phyloP scores from a whole-genome alignment of 2,329 filamentous ascomycete genomes.

The Trichoderma sp. region DNA sequence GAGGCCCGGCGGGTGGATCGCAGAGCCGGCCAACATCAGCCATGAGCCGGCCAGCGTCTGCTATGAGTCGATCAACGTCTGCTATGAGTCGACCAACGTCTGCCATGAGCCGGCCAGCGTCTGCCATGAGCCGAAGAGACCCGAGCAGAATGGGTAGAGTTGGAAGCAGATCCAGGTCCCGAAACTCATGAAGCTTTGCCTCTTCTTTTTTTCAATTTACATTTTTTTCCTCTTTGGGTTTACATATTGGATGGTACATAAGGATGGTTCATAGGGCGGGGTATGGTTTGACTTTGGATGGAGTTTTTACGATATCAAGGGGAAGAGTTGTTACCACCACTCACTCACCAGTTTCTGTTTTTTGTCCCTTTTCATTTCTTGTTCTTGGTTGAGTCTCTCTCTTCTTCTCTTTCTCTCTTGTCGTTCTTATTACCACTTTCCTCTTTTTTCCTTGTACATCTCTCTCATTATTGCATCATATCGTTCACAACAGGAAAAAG shows the following conservation, averaged over 20 bases:
- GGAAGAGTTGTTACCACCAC: background rate
- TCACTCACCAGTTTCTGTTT: background rate
- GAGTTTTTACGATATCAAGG: slow-evolving; percentile 6
- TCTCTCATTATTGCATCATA: slow-evolving; percentile 13
- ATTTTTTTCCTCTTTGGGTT: slow-evolving; percentile 15
- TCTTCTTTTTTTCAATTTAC: slow-evolving; percentile 18
- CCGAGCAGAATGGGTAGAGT: slow-evolving; percentile 50
- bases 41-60: slow-evolving; percentile 32
- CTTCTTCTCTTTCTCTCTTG: background rate
- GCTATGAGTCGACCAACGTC: slow-evolving; percentile 32
- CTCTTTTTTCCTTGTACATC: background rate
- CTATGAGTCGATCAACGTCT: slow-evolving; percentile 53
- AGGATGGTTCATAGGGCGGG: background rate
- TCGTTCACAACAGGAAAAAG: background rate
- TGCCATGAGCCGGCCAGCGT: slow-evolving; percentile 46
- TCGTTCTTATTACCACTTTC: background rate
- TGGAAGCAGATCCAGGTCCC: slow-evolving; percentile 34
- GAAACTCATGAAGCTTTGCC: slow-evolving; percentile 23
- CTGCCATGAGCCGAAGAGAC: slow-evolving; percentile 52
- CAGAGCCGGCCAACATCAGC: slow-evolving; percentile 60
- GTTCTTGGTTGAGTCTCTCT: background rate
- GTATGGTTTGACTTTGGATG: background rate
- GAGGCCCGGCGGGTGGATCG: slow-evolving; percentile 58
- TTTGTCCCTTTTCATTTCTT: background rate
- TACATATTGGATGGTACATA: slow-evolving; percentile 15